Base-by-base conservation (phyloP, 495 filamentous ascomycete species). In the Chaetomium cochliodes region DNA sequence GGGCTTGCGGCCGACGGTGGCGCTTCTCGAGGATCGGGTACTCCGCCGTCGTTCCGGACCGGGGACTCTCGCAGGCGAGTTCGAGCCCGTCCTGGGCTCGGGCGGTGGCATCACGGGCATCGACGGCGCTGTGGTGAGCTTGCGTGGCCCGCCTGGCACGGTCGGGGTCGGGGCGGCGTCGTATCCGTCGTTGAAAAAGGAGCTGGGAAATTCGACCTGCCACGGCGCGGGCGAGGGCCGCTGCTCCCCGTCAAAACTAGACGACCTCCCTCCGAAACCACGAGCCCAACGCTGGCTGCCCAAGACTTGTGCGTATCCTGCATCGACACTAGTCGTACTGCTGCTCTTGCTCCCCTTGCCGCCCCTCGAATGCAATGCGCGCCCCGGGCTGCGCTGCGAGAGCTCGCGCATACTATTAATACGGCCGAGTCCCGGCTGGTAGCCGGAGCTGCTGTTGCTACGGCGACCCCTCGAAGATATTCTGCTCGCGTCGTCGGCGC, bases 91-190 rank as follows among this genome's bases (percentile, higher is more conserved):
- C 61, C 70, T 76, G 11, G 71, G 69, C 12, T 74, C 71, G 23
- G 77, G 75, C 23, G 81, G 77, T 16, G 78, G 67, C 46, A 77
- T 67, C n/a, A 81, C 75, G 61, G 83, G 81, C 62, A 79, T 67
- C 66, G 78, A 74, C 63, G 81, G 69, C 67, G 77, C 65, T 58
- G 78, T 74, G 53, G 78, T 74, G 41, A 78, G 72, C 59, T 74
- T 78, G 26, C 90, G 84, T 58, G 93, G 92, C 15, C 93, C 93
- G 50, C 81, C 88, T 22, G 92, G 92, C 55, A 98, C 79, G 47
- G 87, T 94, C 25, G 94, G 94, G 23, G 88, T 92, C 15, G 93
- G 93, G 33, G 94, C 94, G 63, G 93, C 90, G 69, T 96, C 92
- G 73, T 88, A 85, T 61, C 87, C 78, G 62, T 74, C 72, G 64